Evolutionary conservation across 1,139 yeast species (phyloP).

Genomic region (Candida albicans): DNA sequence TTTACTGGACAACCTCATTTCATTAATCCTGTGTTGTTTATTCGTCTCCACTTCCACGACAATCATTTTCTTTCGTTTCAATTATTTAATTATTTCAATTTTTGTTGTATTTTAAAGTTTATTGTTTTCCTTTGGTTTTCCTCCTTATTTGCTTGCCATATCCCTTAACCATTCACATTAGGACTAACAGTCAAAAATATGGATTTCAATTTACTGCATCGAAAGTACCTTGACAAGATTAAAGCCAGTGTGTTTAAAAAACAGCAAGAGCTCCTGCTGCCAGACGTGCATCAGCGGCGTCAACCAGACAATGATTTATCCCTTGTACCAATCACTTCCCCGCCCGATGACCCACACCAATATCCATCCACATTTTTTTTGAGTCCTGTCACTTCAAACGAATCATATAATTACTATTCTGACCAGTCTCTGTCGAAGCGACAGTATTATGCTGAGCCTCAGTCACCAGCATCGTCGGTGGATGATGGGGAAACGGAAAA

Average conservation of each 20-base stretch:
- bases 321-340: constrained; percentile 16
- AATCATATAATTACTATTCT: constrained; percentile 18
- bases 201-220: constrained; percentile 4
- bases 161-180: no score
- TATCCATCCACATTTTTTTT: constrained; percentile 30
- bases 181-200: neutral
- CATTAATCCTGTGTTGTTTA: no score
- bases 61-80: no score
- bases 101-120: no score
- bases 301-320: constrained; percentile 9
- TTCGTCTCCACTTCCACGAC: no score
- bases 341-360: constrained; percentile 13
- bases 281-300: neutral
- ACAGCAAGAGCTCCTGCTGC: neutral
- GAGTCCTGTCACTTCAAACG: constrained; percentile 40
- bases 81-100: no score
- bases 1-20: no score
- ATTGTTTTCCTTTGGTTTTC: no score
- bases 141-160: no score
- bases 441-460: neutral
- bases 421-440: constrained; percentile 1
- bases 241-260: constrained; percentile 3
- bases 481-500: neutral
- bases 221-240: constrained; percentile 3
- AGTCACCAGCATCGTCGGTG: constrained; percentile 11